These are phyloP conservation scores for Cytospora schulzeri DNA, from an alignment of 2,329 filamentous ascomycete genomes.

Conservation along the genomic window DNA sequence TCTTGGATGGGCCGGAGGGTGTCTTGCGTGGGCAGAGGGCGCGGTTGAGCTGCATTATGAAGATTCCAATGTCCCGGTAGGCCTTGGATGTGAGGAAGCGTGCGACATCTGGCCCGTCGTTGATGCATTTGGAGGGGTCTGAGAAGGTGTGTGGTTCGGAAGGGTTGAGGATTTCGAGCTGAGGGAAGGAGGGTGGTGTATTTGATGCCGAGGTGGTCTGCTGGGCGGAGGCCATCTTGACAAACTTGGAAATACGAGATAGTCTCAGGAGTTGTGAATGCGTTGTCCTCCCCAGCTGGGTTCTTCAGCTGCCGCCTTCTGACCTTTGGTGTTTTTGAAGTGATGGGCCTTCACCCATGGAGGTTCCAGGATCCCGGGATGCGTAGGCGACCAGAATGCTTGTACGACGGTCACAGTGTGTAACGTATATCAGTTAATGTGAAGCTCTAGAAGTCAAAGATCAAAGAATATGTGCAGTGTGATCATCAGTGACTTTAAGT, in stretches of 20 bases:
- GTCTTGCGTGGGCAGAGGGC: slow-evolving; percentile 73
- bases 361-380: background rate
- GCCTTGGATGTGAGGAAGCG: slow-evolving; percentile 79
- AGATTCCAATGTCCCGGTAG: slow-evolving; percentile 84
- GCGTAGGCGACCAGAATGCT: background rate
- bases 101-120: slow-evolving; percentile 79
- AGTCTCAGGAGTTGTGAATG: background rate
- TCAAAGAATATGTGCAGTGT: background rate
- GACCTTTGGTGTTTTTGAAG: background rate
- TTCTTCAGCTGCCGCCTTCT: background rate
- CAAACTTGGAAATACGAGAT: background rate
- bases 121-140: slow-evolving; percentile 76
- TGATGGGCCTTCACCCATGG: background rate
- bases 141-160: slow-evolving; percentile 59
- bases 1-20: slow-evolving; percentile 42
- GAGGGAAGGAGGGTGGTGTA: slow-evolving; percentile 34
- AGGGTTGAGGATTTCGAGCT: slow-evolving; percentile 53
- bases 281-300: background rate
- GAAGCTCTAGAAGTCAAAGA: background rate
- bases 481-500: background rate
- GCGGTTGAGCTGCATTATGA: slow-evolving; percentile 87
- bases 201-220: background rate
- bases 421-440: background rate
- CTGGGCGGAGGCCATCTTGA: slow-evolving; percentile 11
- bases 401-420: background rate